Conservation (phyloP, 495 filamentous ascomycete genomes). For the Immersiella caudata region DNA sequence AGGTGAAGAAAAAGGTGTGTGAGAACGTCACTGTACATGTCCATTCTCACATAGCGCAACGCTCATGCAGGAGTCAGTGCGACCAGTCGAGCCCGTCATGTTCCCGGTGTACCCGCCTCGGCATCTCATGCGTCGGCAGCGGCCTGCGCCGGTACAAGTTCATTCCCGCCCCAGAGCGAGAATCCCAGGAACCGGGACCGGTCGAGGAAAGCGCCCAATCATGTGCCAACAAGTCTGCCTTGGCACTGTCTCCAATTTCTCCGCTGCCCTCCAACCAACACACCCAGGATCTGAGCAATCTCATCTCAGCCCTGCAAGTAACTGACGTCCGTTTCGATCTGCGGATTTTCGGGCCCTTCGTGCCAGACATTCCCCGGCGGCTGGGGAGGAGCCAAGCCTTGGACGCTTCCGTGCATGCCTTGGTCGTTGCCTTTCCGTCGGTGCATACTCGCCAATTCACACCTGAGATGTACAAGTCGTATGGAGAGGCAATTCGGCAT, state of each 20-base stretch:
- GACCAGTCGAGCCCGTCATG: slow-evolving; percentile 43
- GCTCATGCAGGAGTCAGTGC: slow-evolving; percentile 16
- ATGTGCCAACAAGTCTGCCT: slow-evolving; percentile 1
- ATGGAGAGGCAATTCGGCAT: slow-evolving; percentile 23
- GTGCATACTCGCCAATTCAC: slow-evolving; percentile 15
- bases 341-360: slow-evolving; percentile 20
- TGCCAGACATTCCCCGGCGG: slow-evolving; percentile 21
- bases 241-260: slow-evolving; percentile 3
- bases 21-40: slow-evolving; percentile 23
- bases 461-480: slow-evolving; percentile 21
- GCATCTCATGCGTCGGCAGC: slow-evolving; percentile 49
- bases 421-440: slow-evolving; percentile 12
- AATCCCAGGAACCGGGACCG: slow-evolving; percentile 11
- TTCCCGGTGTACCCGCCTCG: slow-evolving; percentile 51
- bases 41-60: not conserved
- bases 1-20: slow-evolving; percentile 57
- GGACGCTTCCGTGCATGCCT: slow-evolving; percentile 22
- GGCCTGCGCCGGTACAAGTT: slow-evolving; percentile 55
- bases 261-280: slow-evolving; percentile 6
- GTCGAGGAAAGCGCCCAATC: not conserved
- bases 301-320: slow-evolving; percentile 22
- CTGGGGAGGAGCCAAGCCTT: slow-evolving; percentile 25
- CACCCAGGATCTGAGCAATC: slow-evolving; percentile 11
- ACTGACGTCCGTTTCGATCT: slow-evolving; percentile 28
- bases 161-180: slow-evolving; percentile 33